A percentile compares a stretch with the other conserved stretches of the same genome.
Evolutionary conservation across 257 asterid species (phyloP).

Genomic region (Thymus mandschuricus): DNA sequence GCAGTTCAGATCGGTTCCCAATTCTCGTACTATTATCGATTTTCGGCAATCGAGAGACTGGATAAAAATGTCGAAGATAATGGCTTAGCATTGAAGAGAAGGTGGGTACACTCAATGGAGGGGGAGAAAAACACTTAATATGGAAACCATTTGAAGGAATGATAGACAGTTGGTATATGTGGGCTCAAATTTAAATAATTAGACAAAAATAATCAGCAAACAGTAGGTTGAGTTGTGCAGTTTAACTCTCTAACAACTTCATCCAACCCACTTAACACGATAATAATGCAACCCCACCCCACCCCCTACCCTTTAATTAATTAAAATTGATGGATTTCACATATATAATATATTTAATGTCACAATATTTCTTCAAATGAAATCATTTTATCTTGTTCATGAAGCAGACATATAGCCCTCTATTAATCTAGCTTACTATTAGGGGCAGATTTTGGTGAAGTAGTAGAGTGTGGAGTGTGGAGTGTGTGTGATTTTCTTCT

Average conservation of each 20-base stretch:
- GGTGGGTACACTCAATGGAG: conserved; percentile 21
- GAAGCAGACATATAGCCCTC: conserved; percentile 7
- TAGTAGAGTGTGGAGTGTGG: neutral
- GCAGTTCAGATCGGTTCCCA: no score
- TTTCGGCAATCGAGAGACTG: no score
- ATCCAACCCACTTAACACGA: conserved; percentile 33
- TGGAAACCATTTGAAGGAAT: conserved; percentile 22
- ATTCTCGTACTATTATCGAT: no score
- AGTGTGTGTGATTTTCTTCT: neutral
- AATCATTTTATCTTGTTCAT: conserved; percentile 29
- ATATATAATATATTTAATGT: neutral
- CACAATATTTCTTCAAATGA: conserved; percentile 9
- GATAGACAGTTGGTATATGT: conserved; percentile 32
- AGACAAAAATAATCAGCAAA: conserved; percentile 16
- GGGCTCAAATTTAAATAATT: conserved; percentile 34
- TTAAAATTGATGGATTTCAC: neutral
- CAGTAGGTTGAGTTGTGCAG: conserved; percentile 43
- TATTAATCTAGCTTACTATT: conserved; percentile 9
- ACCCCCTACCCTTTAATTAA: neutral
- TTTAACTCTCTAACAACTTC: conserved; percentile 38
- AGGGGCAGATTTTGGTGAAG: neutral
- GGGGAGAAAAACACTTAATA: neutral
- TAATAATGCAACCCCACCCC: conserved; percentile 15
- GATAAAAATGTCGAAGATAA: conserved; percentile 12
- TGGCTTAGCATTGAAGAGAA: conserved; percentile 27